Percentiles rank a stretch among this genome's conserved stretches.
Evolutionary conservation across 768 basidiomycete species (phyloP).

Genomic region (Kwoniella shandongensis): DNA sequence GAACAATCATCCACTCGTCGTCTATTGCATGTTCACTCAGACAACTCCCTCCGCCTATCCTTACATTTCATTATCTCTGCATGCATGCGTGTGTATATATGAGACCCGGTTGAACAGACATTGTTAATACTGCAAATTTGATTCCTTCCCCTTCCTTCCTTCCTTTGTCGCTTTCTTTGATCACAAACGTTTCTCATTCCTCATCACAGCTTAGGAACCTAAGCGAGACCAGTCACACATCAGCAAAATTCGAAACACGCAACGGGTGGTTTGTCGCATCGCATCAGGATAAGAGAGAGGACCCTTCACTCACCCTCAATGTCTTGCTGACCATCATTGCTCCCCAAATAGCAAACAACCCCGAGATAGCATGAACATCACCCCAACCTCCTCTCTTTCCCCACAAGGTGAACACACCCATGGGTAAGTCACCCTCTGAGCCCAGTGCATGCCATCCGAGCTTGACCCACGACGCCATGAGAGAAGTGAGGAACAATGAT

Average conservation of each 20-base stretch:
- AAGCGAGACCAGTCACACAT: not conserved
- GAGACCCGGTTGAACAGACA: constrained; percentile 4
- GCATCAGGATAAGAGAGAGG: not conserved
- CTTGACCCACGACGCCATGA: constrained; percentile 78
- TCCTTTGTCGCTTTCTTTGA: not conserved
- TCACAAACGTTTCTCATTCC: not conserved
- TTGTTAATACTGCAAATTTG: not conserved
- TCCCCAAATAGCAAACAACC: constrained; percentile 83
- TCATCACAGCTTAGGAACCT: constrained; percentile 14
- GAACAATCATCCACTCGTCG: too few species aligned
- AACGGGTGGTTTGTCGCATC: not conserved
- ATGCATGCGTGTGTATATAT: not conserved
- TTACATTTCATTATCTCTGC: too few species aligned
- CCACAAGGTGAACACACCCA: constrained; percentile 53
- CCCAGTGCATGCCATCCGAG: constrained; percentile 77
- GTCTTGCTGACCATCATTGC: constrained; percentile 99
- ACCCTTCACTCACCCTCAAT: constrained; percentile 65
- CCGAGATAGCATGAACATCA: constrained; percentile 76
- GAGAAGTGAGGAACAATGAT: constrained; percentile 72
- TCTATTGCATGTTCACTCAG: too few species aligned
- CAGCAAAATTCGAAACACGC: not conserved
- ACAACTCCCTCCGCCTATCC: too few species aligned
- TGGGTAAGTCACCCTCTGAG: constrained; percentile 55
- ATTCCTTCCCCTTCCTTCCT: not conserved
- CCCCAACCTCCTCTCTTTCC: constrained; percentile 44